Conservation (phyloP, 176 grass and related monocot species). For the Phyllostachys edulis region DNA sequence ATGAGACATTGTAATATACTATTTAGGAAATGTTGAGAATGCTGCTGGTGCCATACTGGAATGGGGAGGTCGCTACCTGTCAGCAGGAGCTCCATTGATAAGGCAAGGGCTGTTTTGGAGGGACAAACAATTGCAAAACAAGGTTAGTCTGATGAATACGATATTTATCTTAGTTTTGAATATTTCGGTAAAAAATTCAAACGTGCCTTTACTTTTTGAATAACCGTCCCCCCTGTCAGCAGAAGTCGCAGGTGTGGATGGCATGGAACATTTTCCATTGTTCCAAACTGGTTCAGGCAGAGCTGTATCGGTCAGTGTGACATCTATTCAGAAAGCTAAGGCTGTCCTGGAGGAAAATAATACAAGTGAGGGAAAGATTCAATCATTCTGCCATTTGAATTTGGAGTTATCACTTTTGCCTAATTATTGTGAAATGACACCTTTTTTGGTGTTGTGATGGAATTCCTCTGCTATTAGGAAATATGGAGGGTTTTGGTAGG, state of each 20-base stretch:
- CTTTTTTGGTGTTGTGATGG: conserved; percentile 17
- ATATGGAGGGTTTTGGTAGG: conserved; percentile 12
- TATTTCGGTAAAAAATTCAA: conserved; percentile 1
- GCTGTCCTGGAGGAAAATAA: conserved; percentile 43
- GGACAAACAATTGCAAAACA: conserved; percentile 24
- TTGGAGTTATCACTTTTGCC: background rate
- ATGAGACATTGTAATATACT: background rate
- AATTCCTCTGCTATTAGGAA: conserved; percentile 28
- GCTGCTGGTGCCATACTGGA: conserved; percentile 25
- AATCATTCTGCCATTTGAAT: background rate
- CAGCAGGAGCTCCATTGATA: conserved; percentile 50
- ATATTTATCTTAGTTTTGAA: background rate
- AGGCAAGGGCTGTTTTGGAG: conserved; percentile 55
- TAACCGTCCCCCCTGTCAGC: background rate
- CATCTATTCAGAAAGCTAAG: conserved; percentile 50
- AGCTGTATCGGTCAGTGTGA: conserved; percentile 42
- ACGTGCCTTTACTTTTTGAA: conserved; percentile 14
- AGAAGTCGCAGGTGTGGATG: conserved; percentile 17
- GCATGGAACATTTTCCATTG: conserved; percentile 34
- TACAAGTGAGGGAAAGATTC: conserved; percentile 29
- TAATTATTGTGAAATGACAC: background rate
- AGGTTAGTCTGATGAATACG: conserved; percentile 30
- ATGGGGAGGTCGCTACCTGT: conserved; percentile 35
- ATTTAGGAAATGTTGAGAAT: conserved; percentile 29
- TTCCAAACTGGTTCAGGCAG: conserved; percentile 49